A percentile compares a stretch with the other conserved stretches of the same genome.
Evolutionary conservation across 192 early-diverging fungal species (phyloP).

Genomic region (Entomortierella chlamydospora): DNA sequence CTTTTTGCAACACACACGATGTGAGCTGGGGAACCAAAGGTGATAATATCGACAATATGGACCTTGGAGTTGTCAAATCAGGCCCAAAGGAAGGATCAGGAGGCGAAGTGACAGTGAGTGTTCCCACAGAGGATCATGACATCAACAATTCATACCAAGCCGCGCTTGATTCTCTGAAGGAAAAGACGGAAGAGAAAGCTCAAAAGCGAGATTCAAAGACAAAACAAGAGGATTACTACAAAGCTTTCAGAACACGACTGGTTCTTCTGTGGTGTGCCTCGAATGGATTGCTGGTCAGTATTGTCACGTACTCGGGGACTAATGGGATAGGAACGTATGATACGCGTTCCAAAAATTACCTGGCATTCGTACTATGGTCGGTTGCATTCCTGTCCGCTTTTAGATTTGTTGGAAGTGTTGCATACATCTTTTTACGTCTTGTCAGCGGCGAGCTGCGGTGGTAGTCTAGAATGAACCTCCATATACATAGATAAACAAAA

Average conservation of each 20-base stretch:
- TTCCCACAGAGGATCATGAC: constrained; percentile 84
- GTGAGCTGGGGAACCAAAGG: constrained; percentile 95
- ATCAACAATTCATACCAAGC: constrained; percentile 85
- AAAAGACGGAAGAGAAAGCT: constrained; percentile 56
- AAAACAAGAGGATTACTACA: constrained; percentile 86
- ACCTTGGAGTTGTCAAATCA: constrained; percentile 84
- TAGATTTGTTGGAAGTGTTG: constrained; percentile 74
- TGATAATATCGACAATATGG: constrained; percentile 75
- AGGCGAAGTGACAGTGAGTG: constrained; percentile 78
- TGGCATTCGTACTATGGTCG: constrained; percentile 82
- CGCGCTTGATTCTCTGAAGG: constrained; percentile 69
- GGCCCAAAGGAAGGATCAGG: constrained; percentile 75
- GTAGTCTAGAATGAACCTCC: too few relatives aligned
- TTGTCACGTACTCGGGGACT: constrained; percentile 67
- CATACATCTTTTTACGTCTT: constrained; percentile 74
- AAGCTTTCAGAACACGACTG: constrained; percentile 81
- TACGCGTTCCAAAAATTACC: constrained; percentile 56
- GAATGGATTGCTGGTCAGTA: constrained; percentile 75
- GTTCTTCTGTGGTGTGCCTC: constrained; percentile 84
- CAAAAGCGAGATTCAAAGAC: constrained; percentile 74
- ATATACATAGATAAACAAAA: too few relatives aligned
- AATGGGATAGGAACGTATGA: constrained; percentile 38
- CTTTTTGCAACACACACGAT: constrained; percentile 68
- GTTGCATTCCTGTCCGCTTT: constrained; percentile 75
- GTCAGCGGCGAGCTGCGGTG: constrained; percentile 64